Conservation (phyloP, 352 stramenopile species). For the Phytophthora nicotianae region DNA sequence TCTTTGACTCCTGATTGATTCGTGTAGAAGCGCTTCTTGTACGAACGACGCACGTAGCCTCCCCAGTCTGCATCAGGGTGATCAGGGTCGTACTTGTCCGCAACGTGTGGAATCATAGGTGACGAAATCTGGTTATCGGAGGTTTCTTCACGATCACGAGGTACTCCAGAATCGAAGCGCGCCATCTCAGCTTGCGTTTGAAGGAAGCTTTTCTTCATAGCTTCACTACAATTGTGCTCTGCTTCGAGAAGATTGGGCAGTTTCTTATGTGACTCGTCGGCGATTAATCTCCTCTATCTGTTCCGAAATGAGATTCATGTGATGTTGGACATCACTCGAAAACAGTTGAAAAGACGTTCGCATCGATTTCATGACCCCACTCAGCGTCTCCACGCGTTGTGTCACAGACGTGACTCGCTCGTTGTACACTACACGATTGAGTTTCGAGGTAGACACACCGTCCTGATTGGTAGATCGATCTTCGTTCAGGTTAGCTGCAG, state of each 20-base stretch:
- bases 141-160: background rate
- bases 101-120: conserved; percentile 49
- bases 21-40: conserved; percentile 71
- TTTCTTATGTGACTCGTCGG: conserved; percentile 36
- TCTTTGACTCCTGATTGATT: conserved; percentile 46
- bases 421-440: conserved; percentile 42
- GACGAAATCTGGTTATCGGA: conserved; percentile 25
- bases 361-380: conserved; percentile 47
- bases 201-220: conserved; percentile 54
- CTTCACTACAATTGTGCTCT: conserved; percentile 3
- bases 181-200: conserved; percentile 45
- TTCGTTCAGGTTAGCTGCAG: conserved; percentile 1
- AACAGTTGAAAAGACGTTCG: conserved; percentile 65
- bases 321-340: conserved; percentile 50
- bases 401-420: conserved; percentile 40
- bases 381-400: conserved; percentile 45
- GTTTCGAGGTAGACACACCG: conserved; percentile 17
- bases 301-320: conserved; percentile 56
- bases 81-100: conserved; percentile 75
- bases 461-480: background rate
- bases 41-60: conserved; percentile 61
- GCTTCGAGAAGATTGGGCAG: conserved; percentile 14
- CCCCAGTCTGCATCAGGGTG: conserved; percentile 81
- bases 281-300: conserved; percentile 48
- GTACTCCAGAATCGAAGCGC: conserved; percentile 32